phyloP scores from a whole-genome alignment of 805 yeast genomes.

The Torulaspora franciscae region DNA sequence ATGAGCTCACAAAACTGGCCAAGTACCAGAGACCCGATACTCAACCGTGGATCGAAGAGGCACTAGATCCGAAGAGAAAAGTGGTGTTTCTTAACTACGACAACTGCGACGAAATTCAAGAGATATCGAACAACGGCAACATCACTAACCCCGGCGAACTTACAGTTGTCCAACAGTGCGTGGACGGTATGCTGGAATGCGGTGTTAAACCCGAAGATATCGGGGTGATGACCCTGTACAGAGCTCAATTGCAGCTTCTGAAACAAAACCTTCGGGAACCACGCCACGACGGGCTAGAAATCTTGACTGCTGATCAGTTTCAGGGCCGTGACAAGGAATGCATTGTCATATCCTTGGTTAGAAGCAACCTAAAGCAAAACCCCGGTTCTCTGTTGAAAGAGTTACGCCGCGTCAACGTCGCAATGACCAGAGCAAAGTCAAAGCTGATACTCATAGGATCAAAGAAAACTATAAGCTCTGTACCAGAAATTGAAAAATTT shows the following conservation, averaged over 20 bases:
- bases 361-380: constrained; percentile 60
- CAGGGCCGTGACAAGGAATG: constrained; percentile 96
- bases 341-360: constrained; percentile 80
- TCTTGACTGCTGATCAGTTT: constrained; percentile 89
- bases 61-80: constrained; percentile 49
- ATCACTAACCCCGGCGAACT: constrained; percentile 74
- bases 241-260: constrained; percentile 67
- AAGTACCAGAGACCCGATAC: background rate
- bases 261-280: constrained; percentile 25
- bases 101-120: constrained; percentile 41
- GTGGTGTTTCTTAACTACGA: constrained; percentile 85
- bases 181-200: constrained; percentile 49
- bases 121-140: constrained; percentile 64
- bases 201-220: constrained; percentile 59
- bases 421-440: constrained; percentile 83
- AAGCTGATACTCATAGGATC: constrained; percentile 86
- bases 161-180: constrained; percentile 54
- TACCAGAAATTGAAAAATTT: constrained; percentile 41
- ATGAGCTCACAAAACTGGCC: constrained; percentile 31
- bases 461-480: constrained; percentile 42
- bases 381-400: constrained; percentile 80
- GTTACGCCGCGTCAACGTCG: constrained; percentile 91
- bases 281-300: constrained; percentile 50
- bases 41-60: constrained; percentile 50
- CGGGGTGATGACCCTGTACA: constrained; percentile 86